A percentile compares a stretch with the other conserved stretches of the same genome.
These are phyloP conservation scores for Crithidia brevicula DNA, from an alignment of 208 protist genomes.

Conservation along the genomic window DNA sequence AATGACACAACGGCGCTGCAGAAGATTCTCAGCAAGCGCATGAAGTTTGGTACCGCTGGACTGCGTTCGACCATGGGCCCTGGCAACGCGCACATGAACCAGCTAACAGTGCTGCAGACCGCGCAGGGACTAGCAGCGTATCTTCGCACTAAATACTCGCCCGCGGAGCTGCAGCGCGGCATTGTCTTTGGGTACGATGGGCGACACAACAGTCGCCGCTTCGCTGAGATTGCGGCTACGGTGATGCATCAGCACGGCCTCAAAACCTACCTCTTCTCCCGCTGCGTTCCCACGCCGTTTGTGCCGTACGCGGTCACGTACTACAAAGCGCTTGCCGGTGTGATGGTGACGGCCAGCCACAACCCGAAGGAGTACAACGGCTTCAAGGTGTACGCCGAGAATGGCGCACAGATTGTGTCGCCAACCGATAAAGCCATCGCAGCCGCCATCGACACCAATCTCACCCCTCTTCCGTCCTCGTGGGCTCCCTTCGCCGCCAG, in stretches of 20 bases:
- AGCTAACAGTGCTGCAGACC: slow-evolving; percentile 96
- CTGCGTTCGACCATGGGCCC: slow-evolving; percentile 94
- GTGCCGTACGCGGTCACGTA: slow-evolving; percentile 84
- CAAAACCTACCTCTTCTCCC: slow-evolving; percentile 85
- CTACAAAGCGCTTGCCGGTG: slow-evolving; percentile 75
- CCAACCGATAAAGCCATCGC: slow-evolving; percentile 96
- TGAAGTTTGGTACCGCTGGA: slow-evolving; percentile 96
- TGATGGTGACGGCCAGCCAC: slow-evolving; percentile 99
- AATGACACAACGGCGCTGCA: slow-evolving; percentile 49
- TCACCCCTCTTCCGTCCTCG: slow-evolving; percentile 75
- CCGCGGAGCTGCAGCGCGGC: slow-evolving; percentile 46
- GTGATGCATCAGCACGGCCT: slow-evolving; percentile 87
- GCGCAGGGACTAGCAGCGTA: slow-evolving; percentile 87
- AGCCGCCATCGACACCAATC: slow-evolving; percentile 84
- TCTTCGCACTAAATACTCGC: slow-evolving; percentile 52
- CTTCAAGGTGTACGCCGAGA: slow-evolving; percentile 99
- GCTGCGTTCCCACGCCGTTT: slow-evolving; percentile 93
- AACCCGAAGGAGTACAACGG: slow-evolving; percentile 99
- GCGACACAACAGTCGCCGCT: slow-evolving; percentile 92
- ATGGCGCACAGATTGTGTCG: slow-evolving; percentile 95
- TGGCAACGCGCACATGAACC: slow-evolving; percentile 96
- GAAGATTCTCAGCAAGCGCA: slow-evolving; percentile 77
- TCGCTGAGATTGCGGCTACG: slow-evolving; percentile 87
- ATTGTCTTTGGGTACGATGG: slow-evolving; percentile 96
- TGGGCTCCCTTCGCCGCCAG: slow-evolving; percentile 47